Percentiles rank a stretch among this genome's conserved stretches.
These are phyloP conservation scores for Backusella luteola DNA, from an alignment of 192 early-diverging fungal genomes.

Conservation along the genomic window DNA sequence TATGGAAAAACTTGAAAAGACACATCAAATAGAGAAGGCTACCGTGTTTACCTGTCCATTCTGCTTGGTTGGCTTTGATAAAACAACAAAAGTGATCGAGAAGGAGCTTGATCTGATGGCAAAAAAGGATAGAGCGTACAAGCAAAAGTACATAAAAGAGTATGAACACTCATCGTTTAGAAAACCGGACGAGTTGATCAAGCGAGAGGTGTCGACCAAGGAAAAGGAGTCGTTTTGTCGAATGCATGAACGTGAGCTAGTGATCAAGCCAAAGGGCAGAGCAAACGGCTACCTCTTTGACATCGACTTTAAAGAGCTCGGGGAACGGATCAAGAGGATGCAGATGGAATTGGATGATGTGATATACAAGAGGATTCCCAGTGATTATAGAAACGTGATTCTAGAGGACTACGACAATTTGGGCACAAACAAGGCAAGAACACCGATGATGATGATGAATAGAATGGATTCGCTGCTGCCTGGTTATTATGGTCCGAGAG, in stretches of 20 bases:
- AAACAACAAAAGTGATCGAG: neutral
- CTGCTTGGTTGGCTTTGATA: neutral
- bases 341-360: constrained; percentile 34
- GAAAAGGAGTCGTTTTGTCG: constrained; percentile 40
- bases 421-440: constrained; percentile 43
- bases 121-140: neutral
- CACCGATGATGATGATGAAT: constrained; percentile 38
- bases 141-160: neutral
- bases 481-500: constrained; percentile 57
- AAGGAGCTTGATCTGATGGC: neutral
- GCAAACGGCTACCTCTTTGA: constrained; percentile 32
- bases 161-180: neutral
- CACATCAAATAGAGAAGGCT: neutral
- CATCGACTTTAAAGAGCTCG: constrained; percentile 40
- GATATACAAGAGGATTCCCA: constrained; percentile 24
- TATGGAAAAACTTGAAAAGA: neutral
- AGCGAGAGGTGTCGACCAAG: neutral
- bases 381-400: constrained; percentile 33
- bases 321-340: constrained; percentile 31
- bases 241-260: constrained; percentile 39
- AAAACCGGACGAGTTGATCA: neutral
- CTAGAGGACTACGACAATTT: constrained; percentile 34
- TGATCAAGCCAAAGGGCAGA: constrained; percentile 40
- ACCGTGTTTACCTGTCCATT: neutral
- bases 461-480: constrained; percentile 46